Base-by-base conservation (phyloP, 305 asterid species). In the Withania somnifera region DNA sequence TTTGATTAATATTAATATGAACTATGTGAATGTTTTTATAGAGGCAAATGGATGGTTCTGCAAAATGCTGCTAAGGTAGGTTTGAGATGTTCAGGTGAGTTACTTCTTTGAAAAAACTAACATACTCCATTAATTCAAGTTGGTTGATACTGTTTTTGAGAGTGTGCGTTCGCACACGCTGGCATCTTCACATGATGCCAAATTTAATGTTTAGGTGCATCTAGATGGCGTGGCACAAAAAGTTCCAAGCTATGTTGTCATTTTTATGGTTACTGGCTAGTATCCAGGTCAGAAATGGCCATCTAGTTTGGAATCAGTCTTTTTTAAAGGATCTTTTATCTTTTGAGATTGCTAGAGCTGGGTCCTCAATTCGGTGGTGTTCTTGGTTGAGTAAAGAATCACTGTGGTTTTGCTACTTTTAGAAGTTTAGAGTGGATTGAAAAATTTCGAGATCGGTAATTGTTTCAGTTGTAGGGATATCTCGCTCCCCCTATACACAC, bases 11-110 rank as follows among this genome's bases (percentile, higher is more conserved):
- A 38, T 38, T 84, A 85, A 92, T 90, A 84, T 91, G 89, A 58
- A 1, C 34, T 58, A 11, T 24, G 89, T 58, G 92, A 89, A 90
- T 92, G 93, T 93, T 91, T 91, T 92, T 89, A 86, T 93, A 92
- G 97, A 88, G 89, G 93, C 93, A 87, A 89, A 90, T 93, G 94
- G 97, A 93, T 92, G 85, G 4, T 86, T 91, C 97, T 89, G 89
- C 97, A 86, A 90, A 92, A 86, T 92, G 97, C 96, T 89, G 97
- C 95, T 88, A 90, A 86, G 93, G 91, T 91, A 91, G 93, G 91
- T 91, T 42, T 92, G 90, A 58, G 83, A 89, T 89, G 86, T 73
- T 93, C 98, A 93, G 98, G 97, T 92, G 98, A 94, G 98, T 84
- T 93, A 90, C 95, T 91, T 30, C 32, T 45, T 42, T 42, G 30